Evolutionary conservation across 2,329 filamentous ascomycete genomes (phyloP).

Genomic region (Fusarium dlaminii): DNA sequence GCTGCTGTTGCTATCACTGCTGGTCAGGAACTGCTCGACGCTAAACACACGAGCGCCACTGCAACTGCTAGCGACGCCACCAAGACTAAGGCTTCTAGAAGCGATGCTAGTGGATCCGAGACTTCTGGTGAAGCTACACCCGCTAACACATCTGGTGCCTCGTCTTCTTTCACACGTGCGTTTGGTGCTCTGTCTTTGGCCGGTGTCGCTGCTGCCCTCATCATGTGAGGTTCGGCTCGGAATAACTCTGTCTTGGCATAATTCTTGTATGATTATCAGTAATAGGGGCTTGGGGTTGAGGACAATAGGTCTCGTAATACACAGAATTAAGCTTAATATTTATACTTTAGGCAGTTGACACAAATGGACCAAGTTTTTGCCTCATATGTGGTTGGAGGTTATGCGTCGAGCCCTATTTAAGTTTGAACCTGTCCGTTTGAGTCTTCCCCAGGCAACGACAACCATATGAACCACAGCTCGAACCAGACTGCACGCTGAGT

Average conservation of each 20-base stretch:
- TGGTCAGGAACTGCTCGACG: slow-evolving; percentile 7
- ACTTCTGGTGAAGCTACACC: background rate
- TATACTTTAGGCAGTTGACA: background rate
- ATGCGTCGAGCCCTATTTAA: background rate
- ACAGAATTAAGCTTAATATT: background rate
- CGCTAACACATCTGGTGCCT: background rate
- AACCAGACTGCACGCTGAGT: background rate
- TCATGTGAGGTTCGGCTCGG: background rate
- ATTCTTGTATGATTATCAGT: background rate
- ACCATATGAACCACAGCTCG: background rate
- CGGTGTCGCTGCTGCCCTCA: background rate
- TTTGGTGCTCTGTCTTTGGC: slow-evolving; percentile 4
- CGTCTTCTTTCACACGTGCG: background rate
- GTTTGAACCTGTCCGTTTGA: background rate
- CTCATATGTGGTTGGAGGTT: accelerated
- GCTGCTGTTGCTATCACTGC: slow-evolving; percentile 2
- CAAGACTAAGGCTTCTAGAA: background rate
- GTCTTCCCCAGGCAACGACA: background rate
- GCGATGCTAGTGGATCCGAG: background rate
- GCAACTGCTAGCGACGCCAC: background rate
- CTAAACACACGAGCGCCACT: slow-evolving; percentile 9
- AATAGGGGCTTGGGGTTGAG: background rate
- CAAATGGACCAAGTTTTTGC: background rate
- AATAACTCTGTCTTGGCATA: background rate
- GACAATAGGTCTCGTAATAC: background rate